Percentiles rank a stretch among this genome's conserved stretches.
Evolutionary conservation across 169 alveolate species (phyloP).

Genomic region (Plasmodium vivax): DNA sequence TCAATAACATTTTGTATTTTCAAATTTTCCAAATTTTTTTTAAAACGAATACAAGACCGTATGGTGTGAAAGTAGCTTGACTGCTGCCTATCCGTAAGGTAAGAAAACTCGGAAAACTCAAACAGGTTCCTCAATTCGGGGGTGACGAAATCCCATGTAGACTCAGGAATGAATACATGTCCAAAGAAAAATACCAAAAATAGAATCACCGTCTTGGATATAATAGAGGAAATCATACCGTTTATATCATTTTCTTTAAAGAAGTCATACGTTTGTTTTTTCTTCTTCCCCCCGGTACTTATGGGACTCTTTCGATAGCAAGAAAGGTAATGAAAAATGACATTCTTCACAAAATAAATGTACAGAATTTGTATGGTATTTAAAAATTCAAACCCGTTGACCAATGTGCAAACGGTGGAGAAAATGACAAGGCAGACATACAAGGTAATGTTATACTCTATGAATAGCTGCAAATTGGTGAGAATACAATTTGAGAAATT

Average conservation of each 20-base stretch:
- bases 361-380: slow-evolving; percentile 45
- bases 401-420: slow-evolving; percentile 41
- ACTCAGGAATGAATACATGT: slow-evolving; percentile 64
- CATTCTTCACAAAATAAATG: slow-evolving; percentile 40
- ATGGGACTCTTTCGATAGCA: slow-evolving; percentile 47
- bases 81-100: slow-evolving; percentile 8
- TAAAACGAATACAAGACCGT: slow-evolving; percentile 59
- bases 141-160: slow-evolving; percentile 24
- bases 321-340: slow-evolving; percentile 51
- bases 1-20: slow-evolving; percentile 23
- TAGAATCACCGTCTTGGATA: slow-evolving; percentile 20
- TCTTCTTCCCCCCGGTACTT: slow-evolving; percentile 12
- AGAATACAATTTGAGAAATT: slow-evolving; percentile 31
- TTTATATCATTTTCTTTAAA: slow-evolving; percentile 40
- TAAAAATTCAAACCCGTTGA: slow-evolving; percentile 57
- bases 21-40: slow-evolving; percentile 62
- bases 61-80: slow-evolving; percentile 21
- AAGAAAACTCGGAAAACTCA: slow-evolving; percentile 55
- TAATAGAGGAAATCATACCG: slow-evolving; percentile 24
- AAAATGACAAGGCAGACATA: slow-evolving; percentile 25
- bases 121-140: slow-evolving; percentile 17
- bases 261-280: slow-evolving; percentile 21
- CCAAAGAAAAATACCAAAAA: slow-evolving; percentile 56
- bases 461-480: slow-evolving; percentile 28
- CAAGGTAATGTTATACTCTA: slow-evolving; percentile 46